Conservation (phyloP, 163 green algal species). For the Trebouxiophyceae sp. region DNA sequence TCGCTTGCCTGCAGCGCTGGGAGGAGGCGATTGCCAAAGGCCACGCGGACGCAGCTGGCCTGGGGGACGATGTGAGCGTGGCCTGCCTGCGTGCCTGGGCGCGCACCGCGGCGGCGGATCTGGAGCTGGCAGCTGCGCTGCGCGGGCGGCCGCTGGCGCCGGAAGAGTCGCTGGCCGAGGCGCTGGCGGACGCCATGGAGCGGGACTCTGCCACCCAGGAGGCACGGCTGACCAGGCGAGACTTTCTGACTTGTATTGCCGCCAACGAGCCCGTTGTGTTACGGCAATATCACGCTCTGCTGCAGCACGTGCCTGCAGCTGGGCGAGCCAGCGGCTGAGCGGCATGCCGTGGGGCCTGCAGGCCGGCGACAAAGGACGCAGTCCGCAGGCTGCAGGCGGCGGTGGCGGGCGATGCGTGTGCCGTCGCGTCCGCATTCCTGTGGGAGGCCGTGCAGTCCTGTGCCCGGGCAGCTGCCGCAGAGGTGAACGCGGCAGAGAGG, state of each 20-base stretch:
- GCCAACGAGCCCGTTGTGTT: no score
- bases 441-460: background rate
- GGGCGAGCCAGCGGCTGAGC: no score
- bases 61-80: background rate
- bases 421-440: background rate
- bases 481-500: no score
- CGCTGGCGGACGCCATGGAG: background rate
- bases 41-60: background rate
- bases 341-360: no score
- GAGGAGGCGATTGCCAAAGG: background rate
- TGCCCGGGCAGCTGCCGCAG: background rate
- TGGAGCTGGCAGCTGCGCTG: background rate
- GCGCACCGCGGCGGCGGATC: background rate
- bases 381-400: background rate
- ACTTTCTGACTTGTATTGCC: no score
- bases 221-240: no score
- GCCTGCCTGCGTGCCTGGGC: background rate
- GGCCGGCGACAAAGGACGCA: background rate
- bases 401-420: background rate
- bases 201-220: background rate
- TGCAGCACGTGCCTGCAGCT: no score
- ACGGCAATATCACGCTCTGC: no score
- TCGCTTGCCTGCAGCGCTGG: background rate
- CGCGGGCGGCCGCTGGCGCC: background rate
- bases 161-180: background rate